Base-by-base conservation (phyloP, 176 grass and related monocot species). In the Raddia distichophylla region DNA sequence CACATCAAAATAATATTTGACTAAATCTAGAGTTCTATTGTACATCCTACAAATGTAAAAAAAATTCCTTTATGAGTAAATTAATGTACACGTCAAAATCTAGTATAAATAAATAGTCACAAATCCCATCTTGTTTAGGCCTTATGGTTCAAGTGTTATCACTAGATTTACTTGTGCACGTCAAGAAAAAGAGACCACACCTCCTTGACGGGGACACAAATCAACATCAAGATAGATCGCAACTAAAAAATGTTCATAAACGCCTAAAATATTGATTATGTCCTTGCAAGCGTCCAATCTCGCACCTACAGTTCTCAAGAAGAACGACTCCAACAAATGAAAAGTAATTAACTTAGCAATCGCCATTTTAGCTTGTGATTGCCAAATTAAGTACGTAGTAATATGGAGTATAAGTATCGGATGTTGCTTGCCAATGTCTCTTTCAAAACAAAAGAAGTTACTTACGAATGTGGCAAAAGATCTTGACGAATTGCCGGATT, bases 381-480 rank as follows among this genome's bases (percentile, higher is more conserved):
- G 59, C 18, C 37, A 40, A 40, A 40, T 40, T 40, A 40, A 40
- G 37, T n/a, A n/a, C n/a, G n/a, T n/a, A n/a, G n/a, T n/a, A n/a
- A n/a, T n/a, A n/a, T n/a, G n/a, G n/a, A n/a, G n/a, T 40, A 40
- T 43, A 51, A 55, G 33, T 51, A 80, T 69, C 50, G 11, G 10
- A 46, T 35, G 52, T 59, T 50, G 59, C 67, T 64, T 79, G 67
- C 58, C 82, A 58, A 55, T 78, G 66, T 83, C 73, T 54, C 48
- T 76, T 37, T 76, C 79, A 57, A 69, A 33, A 22, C 37, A 66
- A 32, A 40, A 32, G 33, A 49, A 47, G 67, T 66, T 42, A 40
- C 80, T 73, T 78, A 50, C 75, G 47, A 67, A 67, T 16, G 69
- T 10, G 35, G 80, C 67, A 60, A 79, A 72, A 74, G 74, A 78